phyloP scores from a whole-genome alignment of 1,284 basidiomycete species.

The Amylostereum areolatum region DNA sequence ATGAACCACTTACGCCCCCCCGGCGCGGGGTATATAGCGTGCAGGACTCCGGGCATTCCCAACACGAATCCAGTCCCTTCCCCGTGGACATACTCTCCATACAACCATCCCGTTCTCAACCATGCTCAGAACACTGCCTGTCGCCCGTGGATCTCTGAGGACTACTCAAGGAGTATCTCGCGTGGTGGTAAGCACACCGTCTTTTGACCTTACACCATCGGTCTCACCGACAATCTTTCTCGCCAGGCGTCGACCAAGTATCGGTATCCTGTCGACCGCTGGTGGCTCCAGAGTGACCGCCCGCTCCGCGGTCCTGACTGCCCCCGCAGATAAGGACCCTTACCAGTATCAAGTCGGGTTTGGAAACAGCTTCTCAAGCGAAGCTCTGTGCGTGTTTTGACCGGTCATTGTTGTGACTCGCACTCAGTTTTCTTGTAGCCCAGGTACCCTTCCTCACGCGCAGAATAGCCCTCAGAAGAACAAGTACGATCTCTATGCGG shows the following conservation, averaged over 20 bases:
- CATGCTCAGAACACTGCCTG: too few species aligned
- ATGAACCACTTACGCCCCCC: not conserved
- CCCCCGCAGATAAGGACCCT: slow-evolving; percentile 40
- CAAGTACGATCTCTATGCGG: slow-evolving; percentile 58
- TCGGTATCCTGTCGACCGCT: not conserved
- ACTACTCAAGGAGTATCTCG: too few species aligned
- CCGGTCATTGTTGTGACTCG: not conserved
- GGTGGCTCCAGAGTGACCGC: slow-evolving; percentile 24
- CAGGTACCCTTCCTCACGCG: slow-evolving; percentile 43
- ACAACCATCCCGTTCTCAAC: too few species aligned
- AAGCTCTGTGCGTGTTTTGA: slow-evolving; percentile 39
- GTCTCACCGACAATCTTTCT: too few species aligned
- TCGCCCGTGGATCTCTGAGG: too few species aligned
- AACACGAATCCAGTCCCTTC: too few species aligned
- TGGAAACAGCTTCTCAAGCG: slow-evolving; percentile 46
- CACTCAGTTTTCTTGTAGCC: slow-evolving; percentile 26
- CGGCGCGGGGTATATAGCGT: not conserved
- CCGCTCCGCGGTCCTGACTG: slow-evolving; percentile 32
- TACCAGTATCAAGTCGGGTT: slow-evolving; percentile 54
- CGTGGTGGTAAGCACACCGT: too few species aligned
- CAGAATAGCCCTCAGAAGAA: slow-evolving; percentile 61
- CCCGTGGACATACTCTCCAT: too few species aligned
- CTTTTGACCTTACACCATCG: too few species aligned
- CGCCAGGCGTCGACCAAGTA: too few species aligned
- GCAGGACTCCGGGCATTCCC: too few species aligned